These are phyloP conservation scores for Aspergillus calidoustus DNA, from an alignment of 2,329 filamentous ascomycete genomes.

Conservation along the genomic window DNA sequence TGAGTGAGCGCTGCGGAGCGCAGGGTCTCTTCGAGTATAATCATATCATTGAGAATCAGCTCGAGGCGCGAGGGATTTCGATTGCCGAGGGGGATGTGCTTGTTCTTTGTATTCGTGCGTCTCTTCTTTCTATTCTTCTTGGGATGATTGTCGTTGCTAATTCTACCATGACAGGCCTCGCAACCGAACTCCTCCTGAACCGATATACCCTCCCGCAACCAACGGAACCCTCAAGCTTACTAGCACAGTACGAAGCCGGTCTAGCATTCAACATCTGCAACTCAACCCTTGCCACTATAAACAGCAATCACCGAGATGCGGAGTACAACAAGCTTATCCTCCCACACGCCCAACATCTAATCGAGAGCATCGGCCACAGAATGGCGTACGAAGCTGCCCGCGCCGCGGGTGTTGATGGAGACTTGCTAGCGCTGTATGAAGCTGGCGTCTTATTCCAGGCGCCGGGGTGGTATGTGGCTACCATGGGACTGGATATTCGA, in stretches of 20 bases:
- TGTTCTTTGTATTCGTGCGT: conserved; percentile 28
- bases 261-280: too few species aligned
- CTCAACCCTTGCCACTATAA: too few species aligned
- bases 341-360: conserved; percentile 22
- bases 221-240: too few species aligned
- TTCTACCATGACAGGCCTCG: too few species aligned
- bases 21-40: background rate
- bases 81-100: conserved; percentile 27
- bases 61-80: background rate
- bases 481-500: too few species aligned
- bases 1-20: background rate
- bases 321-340: conserved; percentile 25
- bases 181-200: too few species aligned
- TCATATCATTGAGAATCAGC: background rate
- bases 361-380: conserved; percentile 28
- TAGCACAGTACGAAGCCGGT: too few species aligned
- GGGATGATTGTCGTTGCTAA: too few species aligned
- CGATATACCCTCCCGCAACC: too few species aligned
- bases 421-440: conserved; percentile 23
- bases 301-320: conserved; percentile 8
- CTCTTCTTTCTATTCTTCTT: background rate
- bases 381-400: conserved; percentile 28
- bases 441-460: background rate
- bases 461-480: too few species aligned
- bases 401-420: conserved; percentile 18